Base-by-base conservation (phyloP, 106 monocot species). In the Dendrobium officinale region DNA sequence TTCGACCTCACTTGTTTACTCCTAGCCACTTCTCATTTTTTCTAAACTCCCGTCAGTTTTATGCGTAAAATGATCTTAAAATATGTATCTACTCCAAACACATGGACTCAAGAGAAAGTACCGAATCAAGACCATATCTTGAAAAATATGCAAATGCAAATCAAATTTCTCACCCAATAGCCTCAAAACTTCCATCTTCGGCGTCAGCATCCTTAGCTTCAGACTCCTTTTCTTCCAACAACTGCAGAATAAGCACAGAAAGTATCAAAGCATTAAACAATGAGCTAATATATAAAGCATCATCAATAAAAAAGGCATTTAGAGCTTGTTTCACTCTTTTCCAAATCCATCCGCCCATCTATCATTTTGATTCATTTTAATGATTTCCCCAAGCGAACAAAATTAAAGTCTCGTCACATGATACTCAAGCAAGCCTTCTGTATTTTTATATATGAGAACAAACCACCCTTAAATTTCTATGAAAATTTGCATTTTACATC, bases 211-310 rank as follows among this genome's bases (percentile, higher is more conserved):
- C 82, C 51, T 85, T 80, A 79, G 86, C 89, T 84, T 98, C 90
- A 84, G n/a, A 78, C 84, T 99, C 98, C 42, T 85, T 78, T 79
- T 95, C 92, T 83, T 99, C 95, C 79, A 92, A 79, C 83, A 98
- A 83, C 98, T 99, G 85, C 42, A 81, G 79, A 79, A 67, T 58
- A 44, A 55, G 42, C 19, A 59, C 19, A 68, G 80, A 18, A 47
- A 67, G 61, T 61, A n/a, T 61, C 0, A 61, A 61, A 61, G 61
- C 31, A 77, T 72, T 55, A 79, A 42, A 29, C 42, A 18, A 41
- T 51, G 72, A 68, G 9, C 55, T 5, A 55, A 55, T 45, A 24
- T 43, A 74, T 56, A 78, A 26, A 81, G 27, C 42, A 74, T 4
- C 37, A 78, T 73, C 20, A 75, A 31, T 47, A 79, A 75, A 2